These are phyloP conservation scores for Epithemia pelagica DNA, from an alignment of 108 stramenopile species.

Conservation along the genomic window DNA sequence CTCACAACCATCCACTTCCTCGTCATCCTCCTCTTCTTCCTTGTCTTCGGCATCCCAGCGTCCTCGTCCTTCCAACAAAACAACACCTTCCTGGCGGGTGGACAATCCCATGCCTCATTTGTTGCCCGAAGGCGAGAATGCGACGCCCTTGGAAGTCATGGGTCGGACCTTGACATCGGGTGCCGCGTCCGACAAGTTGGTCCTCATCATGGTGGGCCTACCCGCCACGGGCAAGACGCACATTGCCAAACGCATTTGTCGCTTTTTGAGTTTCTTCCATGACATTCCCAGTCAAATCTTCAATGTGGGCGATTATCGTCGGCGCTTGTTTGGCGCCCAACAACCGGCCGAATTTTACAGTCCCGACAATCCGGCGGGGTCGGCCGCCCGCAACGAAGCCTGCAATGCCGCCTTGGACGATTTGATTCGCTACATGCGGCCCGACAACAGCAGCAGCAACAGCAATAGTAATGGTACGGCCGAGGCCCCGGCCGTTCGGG, in stretches of 20 bases:
- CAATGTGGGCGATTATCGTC: slow-evolving; percentile 93
- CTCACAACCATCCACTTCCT: too few species aligned
- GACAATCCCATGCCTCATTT: slow-evolving; percentile 84
- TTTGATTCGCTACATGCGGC: slow-evolving; percentile 41
- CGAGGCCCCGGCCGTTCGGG: background rate
- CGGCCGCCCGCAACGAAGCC: slow-evolving; percentile 50
- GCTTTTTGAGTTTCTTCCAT: slow-evolving; percentile 89
- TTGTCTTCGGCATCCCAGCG: too few species aligned
- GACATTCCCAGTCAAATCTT: slow-evolving; percentile 85
- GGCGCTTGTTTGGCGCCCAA: slow-evolving; percentile 73
- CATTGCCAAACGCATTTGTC: slow-evolving; percentile 90
- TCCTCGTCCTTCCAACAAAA: too few species aligned
- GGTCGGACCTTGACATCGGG: slow-evolving; percentile 35
- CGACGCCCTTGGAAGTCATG: slow-evolving; percentile 82
- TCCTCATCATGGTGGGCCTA: slow-evolving; percentile 94
- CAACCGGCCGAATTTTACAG: slow-evolving; percentile 88
- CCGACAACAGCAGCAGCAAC: too few species aligned
- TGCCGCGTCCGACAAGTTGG: slow-evolving; percentile 75
- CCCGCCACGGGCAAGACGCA: slow-evolving; percentile 94
- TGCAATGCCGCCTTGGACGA: slow-evolving; percentile 87
- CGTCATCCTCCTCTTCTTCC: too few species aligned
- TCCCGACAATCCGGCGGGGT: slow-evolving; percentile 70
- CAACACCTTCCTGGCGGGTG: slow-evolving; percentile 7
- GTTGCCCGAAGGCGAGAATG: slow-evolving; percentile 83
- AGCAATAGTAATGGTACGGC: background rate